These are phyloP conservation scores for Rutidosis leptorrhynchoides DNA, from an alignment of 129 eudicot species.

Conservation along the genomic window DNA sequence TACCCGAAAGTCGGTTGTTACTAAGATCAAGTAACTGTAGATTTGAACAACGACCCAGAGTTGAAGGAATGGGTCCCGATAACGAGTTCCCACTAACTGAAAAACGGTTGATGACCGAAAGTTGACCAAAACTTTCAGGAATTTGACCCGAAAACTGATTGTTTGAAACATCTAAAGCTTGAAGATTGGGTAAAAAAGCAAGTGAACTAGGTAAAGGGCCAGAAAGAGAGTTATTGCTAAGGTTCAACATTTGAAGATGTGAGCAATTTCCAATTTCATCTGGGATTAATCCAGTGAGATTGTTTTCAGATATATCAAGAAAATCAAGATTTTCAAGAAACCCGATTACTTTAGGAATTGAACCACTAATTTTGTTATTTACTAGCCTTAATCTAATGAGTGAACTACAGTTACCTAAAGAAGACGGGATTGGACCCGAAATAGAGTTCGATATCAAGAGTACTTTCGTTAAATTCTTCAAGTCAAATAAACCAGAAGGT, in stretches of 20 bases:
- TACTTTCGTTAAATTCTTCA: conserved; percentile 60
- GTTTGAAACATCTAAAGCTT: conserved; percentile 66
- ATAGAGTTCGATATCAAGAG: conserved; percentile 59
- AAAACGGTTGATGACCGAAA: conserved; percentile 47
- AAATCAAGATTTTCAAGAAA: conserved; percentile 48
- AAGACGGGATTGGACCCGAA: conserved; percentile 64
- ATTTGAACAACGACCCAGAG: conserved; percentile 51
- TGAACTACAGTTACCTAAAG: conserved; percentile 65
- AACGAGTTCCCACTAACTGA: conserved; percentile 44
- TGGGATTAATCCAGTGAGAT: conserved; percentile 56
- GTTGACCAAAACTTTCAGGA: conserved; percentile 56
- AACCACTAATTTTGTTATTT: conserved; percentile 58
- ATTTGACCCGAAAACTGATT: conserved; percentile 58
- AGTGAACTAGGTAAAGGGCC: conserved; percentile 57
- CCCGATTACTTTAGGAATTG: conserved; percentile 68
- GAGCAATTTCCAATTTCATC: conserved; percentile 71
- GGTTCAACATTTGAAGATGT: conserved; percentile 64
- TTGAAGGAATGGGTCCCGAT: conserved; percentile 56
- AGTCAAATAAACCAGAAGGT: conserved; percentile 57
- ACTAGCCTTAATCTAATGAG: conserved; percentile 57
- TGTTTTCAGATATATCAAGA: conserved; percentile 62
- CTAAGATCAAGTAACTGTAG: conserved; percentile 83
- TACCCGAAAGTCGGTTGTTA: conserved; percentile 55
- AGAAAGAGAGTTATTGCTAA: conserved; percentile 53
- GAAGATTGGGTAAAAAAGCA: conserved; percentile 52